These are phyloP conservation scores for Lophiostoma macrostomum DNA, from an alignment of 495 filamentous ascomycete genomes.

Conservation along the genomic window DNA sequence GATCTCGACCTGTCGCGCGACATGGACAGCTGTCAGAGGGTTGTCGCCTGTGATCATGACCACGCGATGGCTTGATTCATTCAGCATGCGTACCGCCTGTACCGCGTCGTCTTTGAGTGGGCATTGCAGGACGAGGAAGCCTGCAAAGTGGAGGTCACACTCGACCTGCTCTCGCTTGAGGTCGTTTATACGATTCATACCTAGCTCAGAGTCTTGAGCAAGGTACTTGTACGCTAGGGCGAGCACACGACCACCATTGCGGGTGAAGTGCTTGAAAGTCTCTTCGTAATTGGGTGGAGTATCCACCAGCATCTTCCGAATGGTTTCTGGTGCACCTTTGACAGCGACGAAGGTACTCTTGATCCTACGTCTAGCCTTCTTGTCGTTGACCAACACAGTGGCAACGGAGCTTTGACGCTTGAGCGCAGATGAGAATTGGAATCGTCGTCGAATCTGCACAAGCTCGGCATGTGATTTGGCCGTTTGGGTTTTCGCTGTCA, in stretches of 20 bases:
- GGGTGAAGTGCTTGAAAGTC: conserved; percentile 96
- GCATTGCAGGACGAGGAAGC: conserved; percentile 92
- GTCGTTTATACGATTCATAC: conserved; percentile 82
- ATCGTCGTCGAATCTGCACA: conserved; percentile 92
- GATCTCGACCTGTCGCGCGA: conserved; percentile 94
- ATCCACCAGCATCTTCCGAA: conserved; percentile 82
- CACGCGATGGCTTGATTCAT: conserved; percentile 96
- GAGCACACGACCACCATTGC: conserved; percentile 89
- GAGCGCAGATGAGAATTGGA: conserved; percentile 95
- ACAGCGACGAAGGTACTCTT: conserved; percentile 87
- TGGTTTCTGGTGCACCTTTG: conserved; percentile 96
- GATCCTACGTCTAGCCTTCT: conserved; percentile 65
- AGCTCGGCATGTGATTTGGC: conserved; percentile 48
- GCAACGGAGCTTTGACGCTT: conserved; percentile 96
- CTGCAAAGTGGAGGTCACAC: conserved; percentile 78
- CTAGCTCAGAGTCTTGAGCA: conserved; percentile 72
- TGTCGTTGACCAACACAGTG: conserved; percentile 65
- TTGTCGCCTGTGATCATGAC: conserved; percentile 99
- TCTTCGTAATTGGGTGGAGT: conserved; percentile 91
- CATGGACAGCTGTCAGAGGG: conserved; percentile 91
- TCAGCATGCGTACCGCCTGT: conserved; percentile 91
- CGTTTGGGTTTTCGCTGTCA: conserved; percentile 59
- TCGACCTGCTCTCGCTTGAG: conserved; percentile 91
- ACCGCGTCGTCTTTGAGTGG: conserved; percentile 96
- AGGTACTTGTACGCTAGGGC: conserved; percentile 93